These are phyloP conservation scores for Trametes villosa DNA, from an alignment of 768 basidiomycete genomes.

Conservation along the genomic window DNA sequence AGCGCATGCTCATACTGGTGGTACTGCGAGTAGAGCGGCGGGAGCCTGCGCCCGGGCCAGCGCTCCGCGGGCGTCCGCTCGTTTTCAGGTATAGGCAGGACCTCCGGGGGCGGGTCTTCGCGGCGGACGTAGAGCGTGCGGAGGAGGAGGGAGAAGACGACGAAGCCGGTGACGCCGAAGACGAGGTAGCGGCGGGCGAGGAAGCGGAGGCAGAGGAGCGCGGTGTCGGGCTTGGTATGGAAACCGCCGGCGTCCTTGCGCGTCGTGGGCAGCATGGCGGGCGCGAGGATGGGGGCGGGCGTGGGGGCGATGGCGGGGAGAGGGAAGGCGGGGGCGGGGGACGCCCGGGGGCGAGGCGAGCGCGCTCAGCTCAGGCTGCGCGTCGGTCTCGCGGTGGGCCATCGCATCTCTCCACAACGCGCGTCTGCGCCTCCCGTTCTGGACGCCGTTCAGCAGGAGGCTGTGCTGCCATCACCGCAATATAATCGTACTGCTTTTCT, in stretches of 20 bases:
- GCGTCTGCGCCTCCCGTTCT: too few species aligned
- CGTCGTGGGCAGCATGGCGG: slow-evolving; percentile 11
- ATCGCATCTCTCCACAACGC: too few species aligned
- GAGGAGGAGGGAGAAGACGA: slow-evolving; percentile 10
- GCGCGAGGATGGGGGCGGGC: background rate
- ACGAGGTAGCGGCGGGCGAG: slow-evolving; percentile 11
- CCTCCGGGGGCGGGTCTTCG: background rate
- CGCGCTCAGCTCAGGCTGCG: too few species aligned
- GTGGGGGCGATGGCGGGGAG: background rate
- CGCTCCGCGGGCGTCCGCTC: background rate
- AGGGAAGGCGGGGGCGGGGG: background rate
- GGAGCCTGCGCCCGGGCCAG: slow-evolving; percentile 18
- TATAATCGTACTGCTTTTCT: too few species aligned
- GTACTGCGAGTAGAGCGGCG: slow-evolving; percentile 34
- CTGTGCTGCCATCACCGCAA: too few species aligned
- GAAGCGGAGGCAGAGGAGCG: slow-evolving; percentile 12
- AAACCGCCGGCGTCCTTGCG: slow-evolving; percentile 1
- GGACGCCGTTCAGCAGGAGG: too few species aligned
- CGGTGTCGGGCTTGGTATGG: background rate
- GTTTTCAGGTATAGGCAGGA: background rate
- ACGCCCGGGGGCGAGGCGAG: too few species aligned
- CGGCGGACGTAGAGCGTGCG: slow-evolving; percentile 8
- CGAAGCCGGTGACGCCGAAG: slow-evolving; percentile 11
- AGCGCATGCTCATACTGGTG: slow-evolving; percentile 33
- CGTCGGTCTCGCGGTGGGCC: too few species aligned